Conservation (phyloP, 306 rosid species). For the Medicago truncatula region DNA sequence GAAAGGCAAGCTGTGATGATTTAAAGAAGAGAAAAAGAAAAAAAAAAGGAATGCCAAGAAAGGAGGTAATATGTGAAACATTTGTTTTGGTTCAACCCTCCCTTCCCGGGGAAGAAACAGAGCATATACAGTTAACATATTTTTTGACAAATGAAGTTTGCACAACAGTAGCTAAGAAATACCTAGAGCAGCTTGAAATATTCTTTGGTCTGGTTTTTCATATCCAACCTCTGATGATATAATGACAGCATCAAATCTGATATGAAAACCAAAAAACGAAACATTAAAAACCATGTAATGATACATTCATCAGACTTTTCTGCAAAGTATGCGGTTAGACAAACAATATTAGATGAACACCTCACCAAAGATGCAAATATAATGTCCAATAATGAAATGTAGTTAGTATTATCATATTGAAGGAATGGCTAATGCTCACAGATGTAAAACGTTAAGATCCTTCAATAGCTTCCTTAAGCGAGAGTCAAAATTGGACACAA, state of each 20-base stretch:
- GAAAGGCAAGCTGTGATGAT: too few relatives aligned
- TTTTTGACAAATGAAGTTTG: slow-evolving; percentile 12
- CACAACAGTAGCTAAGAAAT: slow-evolving; percentile 9
- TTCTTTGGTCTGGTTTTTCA: slow-evolving; percentile 90
- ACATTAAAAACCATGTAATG: slow-evolving; percentile 5
- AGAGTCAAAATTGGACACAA: slow-evolving; percentile 91
- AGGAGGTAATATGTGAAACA: slow-evolving; percentile 8
- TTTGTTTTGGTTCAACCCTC: too few relatives aligned
- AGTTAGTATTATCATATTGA: slow-evolving; percentile 21
- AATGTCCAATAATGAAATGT: neutral
- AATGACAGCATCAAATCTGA: slow-evolving; percentile 86
- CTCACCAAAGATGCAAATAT: slow-evolving; percentile 8
- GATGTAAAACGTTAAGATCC: slow-evolving; percentile 81
- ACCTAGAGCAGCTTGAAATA: slow-evolving; percentile 93
- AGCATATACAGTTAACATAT: slow-evolving; percentile 7
- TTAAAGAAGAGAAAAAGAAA: too few relatives aligned
- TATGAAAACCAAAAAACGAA: slow-evolving; percentile 27
- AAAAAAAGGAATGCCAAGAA: neutral
- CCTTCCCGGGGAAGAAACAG: neutral
- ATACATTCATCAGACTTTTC: slow-evolving; percentile 19
- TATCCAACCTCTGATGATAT: slow-evolving; percentile 90
- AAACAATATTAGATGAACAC: slow-evolving; percentile 10
- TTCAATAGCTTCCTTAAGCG: slow-evolving; percentile 89
- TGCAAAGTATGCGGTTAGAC: slow-evolving; percentile 1
- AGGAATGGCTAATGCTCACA: slow-evolving; percentile 58